Percentiles rank a stretch among this genome's conserved stretches.
These are phyloP conservation scores for Neurospora sp. DNA, from an alignment of 2,329 filamentous ascomycete genomes.

Conservation along the genomic window DNA sequence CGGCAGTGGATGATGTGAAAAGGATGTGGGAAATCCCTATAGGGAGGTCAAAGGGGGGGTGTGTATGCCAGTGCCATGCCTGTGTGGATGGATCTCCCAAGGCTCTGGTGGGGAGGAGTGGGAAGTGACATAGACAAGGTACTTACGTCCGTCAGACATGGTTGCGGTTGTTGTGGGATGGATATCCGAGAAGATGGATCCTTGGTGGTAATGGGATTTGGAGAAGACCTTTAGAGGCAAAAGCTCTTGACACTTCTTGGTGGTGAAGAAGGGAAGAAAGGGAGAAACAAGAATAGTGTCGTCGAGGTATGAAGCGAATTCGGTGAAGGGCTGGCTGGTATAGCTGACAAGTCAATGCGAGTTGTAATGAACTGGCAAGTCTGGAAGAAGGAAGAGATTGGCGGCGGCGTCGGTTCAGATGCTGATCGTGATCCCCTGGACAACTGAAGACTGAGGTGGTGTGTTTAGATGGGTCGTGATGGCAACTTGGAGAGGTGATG, in stretches of 20 bases:
- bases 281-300: not conserved
- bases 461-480: slow-evolving; percentile 9
- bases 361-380: slow-evolving; percentile 9
- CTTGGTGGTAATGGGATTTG: not conserved
- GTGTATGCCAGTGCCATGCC: not conserved
- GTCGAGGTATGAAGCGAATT: not conserved
- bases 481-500: slow-evolving; percentile 8
- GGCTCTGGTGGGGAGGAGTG: not conserved
- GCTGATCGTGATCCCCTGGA: not conserved
- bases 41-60: not conserved
- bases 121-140: not conserved
- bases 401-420: slow-evolving; percentile 2
- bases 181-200: not conserved
- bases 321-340: not conserved
- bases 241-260: not conserved
- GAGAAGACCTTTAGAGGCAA: not conserved
- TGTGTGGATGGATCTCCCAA: not conserved
- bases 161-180: slow-evolving; percentile 3
- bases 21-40: not conserved
- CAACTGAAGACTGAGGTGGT: slow-evolving; percentile 5
- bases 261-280: slow-evolving; percentile 1
- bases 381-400: slow-evolving; percentile 18
- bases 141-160: slow-evolving; percentile 21
- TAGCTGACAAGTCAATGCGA: slow-evolving; percentile 11
- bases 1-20: not conserved